These are phyloP conservation scores for Filobasidium wieringae DNA, from an alignment of 768 basidiomycete genomes.

Conservation along the genomic window DNA sequence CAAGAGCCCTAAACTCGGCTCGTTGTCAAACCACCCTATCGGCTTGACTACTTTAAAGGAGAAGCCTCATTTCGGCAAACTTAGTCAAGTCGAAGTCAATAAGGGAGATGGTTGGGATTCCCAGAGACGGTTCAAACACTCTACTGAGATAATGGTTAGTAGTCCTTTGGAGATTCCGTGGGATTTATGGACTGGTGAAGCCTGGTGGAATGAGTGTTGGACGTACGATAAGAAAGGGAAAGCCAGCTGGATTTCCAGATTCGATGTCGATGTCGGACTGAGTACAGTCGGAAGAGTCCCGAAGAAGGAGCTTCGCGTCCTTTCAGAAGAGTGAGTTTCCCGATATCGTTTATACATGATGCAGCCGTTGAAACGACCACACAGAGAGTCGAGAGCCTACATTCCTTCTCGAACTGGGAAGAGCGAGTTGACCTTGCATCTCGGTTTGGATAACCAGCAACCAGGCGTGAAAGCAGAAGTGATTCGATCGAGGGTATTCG, in stretches of 20 bases:
- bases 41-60: not conserved
- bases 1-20: not conserved
- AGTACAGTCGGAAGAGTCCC: constrained; percentile 22
- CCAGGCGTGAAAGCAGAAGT: constrained; percentile 18
- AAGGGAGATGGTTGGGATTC: not conserved
- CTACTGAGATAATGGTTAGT: not conserved
- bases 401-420: not conserved
- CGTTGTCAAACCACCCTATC: not conserved
- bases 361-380: too few species aligned
- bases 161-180: constrained; percentile 18
- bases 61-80: constrained; percentile 5
- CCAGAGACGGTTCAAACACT: not conserved
- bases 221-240: not conserved
- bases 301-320: constrained; percentile 12
- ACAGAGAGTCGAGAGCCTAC: constrained; percentile 7
- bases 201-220: constrained; percentile 33
- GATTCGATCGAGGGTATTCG: constrained; percentile 17
- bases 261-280: constrained; percentile 27
- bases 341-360: too few species aligned
- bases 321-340: constrained; percentile 19
- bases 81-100: not conserved
- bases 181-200: constrained; percentile 33
- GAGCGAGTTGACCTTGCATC: not conserved
- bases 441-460: constrained; percentile 4
- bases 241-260: constrained; percentile 13